Conservation (phyloP, 2,329 filamentous ascomycete genomes). For the Cercospora citrullina region DNA sequence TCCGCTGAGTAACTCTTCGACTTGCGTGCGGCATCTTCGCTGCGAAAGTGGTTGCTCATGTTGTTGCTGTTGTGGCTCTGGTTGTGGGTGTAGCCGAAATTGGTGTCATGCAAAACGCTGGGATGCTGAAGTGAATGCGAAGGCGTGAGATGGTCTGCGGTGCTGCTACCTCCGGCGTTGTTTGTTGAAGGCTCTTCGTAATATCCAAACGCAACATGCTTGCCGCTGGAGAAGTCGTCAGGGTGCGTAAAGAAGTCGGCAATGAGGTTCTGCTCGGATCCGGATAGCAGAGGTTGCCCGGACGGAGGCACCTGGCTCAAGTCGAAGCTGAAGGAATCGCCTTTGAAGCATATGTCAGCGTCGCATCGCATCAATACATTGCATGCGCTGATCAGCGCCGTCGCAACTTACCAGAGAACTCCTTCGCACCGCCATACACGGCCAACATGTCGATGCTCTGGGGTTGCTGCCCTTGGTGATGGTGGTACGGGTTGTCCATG, state of each 20-base stretch:
- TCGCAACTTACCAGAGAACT: constrained; percentile 11
- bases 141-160: background rate
- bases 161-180: background rate
- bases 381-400: background rate
- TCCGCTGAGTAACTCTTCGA: background rate
- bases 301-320: constrained; percentile 4
- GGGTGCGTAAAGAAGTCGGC: constrained; percentile 19
- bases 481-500: constrained; percentile 19
- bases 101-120: background rate
- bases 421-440: constrained; percentile 13
- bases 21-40: background rate
- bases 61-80: background rate
- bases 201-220: constrained; percentile 12
- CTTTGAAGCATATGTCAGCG: background rate
- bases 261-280: constrained; percentile 19
- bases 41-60: background rate
- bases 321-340: constrained; percentile 10
- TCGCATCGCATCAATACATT: background rate
- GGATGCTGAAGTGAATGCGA: background rate
- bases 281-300: constrained; percentile 14
- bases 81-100: background rate
- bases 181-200: constrained; percentile 9
- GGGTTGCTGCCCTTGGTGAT: constrained; percentile 14
- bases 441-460: constrained; percentile 17
- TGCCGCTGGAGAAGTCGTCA: constrained; percentile 16